Base-by-base conservation (phyloP, 139 green algal species). In the Haematococcus lacustris region DNA sequence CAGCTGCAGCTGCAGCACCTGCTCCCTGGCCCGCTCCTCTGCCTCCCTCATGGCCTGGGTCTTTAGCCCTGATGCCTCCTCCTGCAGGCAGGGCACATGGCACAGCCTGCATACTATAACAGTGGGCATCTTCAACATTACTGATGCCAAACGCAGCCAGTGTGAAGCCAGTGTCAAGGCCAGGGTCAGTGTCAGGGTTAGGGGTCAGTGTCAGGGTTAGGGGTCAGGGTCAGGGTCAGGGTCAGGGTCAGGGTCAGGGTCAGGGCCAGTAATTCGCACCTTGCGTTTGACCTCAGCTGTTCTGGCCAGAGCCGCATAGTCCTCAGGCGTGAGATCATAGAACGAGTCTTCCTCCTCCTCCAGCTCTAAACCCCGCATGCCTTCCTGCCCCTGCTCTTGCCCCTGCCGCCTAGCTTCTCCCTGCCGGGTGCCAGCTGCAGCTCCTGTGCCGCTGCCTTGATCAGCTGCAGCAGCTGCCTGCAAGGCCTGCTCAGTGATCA, bases 41-140 rank as follows among this genome's bases (percentile, higher is more conserved):
- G 53, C 53, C 53, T 64, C 53, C 26, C 53, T 64, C 53, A 64
- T 64, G 21, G 53, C 53, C 21, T 64, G 53, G 4, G 53, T 64
- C 53, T 64, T 64, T 9, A 64, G 21, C 21, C 53, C 53, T 9
- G 30, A 26, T 7, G 53, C 26, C 26, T 64, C 53, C 53, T 64
- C 53, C 53, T 64, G 21, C 53, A 64, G 33, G 53, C 53, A 64
- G 26, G 26, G 33, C 21, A 32, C 47, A 57, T 57, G 47, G 47
- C 47, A 57, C 13, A 57, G 13, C 47, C 47, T 57, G 47, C 47
- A 57, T 57, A 57, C 47, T 28, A 21, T 57, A 28, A 57, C 13
- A 57, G 47, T 21, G 13, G 13, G 47, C 13, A 28, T 57, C 47
- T 28, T 57, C 47, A 57, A 28, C 47, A 57, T 21, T 57, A 21